phyloP scores from a whole-genome alignment of 1,139 yeast genomes.

The Magnusiomyces magnusii region DNA sequence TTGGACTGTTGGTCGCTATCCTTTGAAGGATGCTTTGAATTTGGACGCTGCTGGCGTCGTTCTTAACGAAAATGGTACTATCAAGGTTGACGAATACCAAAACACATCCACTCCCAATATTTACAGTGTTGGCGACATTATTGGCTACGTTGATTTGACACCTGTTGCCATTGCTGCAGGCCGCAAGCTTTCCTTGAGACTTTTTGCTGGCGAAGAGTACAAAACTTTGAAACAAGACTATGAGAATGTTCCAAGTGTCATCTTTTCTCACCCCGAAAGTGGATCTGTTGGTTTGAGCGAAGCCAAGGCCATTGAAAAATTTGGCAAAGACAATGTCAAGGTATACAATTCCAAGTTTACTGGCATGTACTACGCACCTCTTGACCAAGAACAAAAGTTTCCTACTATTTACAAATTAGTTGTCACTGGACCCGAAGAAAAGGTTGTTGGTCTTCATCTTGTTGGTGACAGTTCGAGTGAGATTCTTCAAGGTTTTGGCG shows the following conservation, averaged over 20 bases:
- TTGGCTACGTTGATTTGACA: constrained; percentile 79
- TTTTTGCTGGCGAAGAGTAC: constrained; percentile 72
- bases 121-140: constrained; percentile 88
- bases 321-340: constrained; percentile 75
- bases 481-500: constrained; percentile 96
- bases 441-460: constrained; percentile 89
- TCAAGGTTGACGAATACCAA: constrained; percentile 82
- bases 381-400: constrained; percentile 55
- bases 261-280: constrained; percentile 96
- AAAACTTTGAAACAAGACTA: constrained; percentile 72
- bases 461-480: constrained; percentile 90
- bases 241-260: constrained; percentile 75
- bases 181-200: constrained; percentile 80
- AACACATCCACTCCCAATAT: constrained; percentile 64
- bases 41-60: constrained; percentile 69
- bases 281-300: constrained; percentile 88
- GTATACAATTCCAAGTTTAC: constrained; percentile 75
- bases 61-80: constrained; percentile 45
- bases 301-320: constrained; percentile 63
- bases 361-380: constrained; percentile 90
- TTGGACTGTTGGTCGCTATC: constrained; percentile 92
- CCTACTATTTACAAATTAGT: constrained; percentile 85
- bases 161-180: constrained; percentile 99
- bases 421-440: constrained; percentile 73
- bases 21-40: constrained; percentile 58